Percentiles rank a stretch among this genome's conserved stretches.
phyloP scores from a whole-genome alignment of 2,329 filamentous ascomycete genomes.

The Colletotrichum sp. region DNA sequence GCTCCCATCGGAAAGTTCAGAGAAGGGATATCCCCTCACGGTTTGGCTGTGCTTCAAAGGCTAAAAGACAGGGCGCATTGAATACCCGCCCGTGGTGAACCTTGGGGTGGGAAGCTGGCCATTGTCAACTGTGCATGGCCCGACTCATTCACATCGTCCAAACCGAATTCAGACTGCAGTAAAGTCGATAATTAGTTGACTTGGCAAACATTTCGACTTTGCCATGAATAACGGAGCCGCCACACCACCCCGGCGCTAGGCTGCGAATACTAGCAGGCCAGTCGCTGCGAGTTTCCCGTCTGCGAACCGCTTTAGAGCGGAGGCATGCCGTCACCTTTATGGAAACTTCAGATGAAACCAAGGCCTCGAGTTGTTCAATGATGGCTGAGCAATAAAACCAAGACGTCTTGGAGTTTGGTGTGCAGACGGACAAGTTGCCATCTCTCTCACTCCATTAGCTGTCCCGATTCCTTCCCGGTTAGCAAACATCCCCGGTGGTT shows the following conservation, averaged over 20 bases:
- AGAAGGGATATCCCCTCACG: neutral
- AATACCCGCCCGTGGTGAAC: neutral
- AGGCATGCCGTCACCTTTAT: neutral
- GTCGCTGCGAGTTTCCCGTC: neutral
- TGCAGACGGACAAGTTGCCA: neutral
- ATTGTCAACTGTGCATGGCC: neutral
- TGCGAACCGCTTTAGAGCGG: neutral
- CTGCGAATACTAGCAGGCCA: neutral
- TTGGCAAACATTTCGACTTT: neutral
- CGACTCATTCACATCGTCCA: neutral
- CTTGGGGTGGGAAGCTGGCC: neutral
- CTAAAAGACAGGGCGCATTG: neutral
- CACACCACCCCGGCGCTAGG: neutral
- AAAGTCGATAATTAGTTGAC: neutral
- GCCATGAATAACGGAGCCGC: neutral
- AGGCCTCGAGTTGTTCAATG: neutral
- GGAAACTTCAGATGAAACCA: neutral
- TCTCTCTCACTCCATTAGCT: neutral
- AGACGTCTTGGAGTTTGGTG: neutral
- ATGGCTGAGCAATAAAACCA: neutral
- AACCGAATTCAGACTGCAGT: neutral
- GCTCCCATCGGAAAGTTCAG: neutral
- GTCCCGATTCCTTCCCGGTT: neutral
- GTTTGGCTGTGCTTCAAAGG: neutral
- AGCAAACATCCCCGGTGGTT: neutral